phyloP scores from a whole-genome alignment of 1,284 basidiomycete species.

The Ustilago bromivora region DNA sequence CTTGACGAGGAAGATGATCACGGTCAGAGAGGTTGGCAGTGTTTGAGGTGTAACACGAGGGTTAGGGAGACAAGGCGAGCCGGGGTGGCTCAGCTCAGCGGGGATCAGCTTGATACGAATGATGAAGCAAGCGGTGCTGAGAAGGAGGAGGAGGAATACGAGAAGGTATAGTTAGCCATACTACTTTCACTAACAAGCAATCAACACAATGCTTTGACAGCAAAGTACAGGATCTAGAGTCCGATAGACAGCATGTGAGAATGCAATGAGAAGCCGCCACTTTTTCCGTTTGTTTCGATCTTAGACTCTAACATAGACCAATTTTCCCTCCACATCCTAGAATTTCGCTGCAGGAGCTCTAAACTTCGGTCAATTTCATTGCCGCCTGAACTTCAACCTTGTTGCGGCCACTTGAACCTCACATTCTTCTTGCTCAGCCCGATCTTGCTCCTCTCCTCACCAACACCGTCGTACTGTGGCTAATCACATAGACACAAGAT shows the following conservation, averaged over 20 bases:
- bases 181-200: not conserved
- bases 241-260: not conserved
- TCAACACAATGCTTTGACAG: not conserved
- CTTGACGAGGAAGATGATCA: slow-evolving; percentile 48
- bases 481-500: too few species aligned
- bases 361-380: slow-evolving; percentile 8
- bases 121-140: slow-evolving; percentile 5
- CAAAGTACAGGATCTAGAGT: not conserved
- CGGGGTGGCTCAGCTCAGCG: not conserved
- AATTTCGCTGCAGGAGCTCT: slow-evolving; percentile 7
- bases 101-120: not conserved
- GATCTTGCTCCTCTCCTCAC: not conserved
- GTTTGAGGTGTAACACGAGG: slow-evolving; percentile 60
- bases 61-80: slow-evolving; percentile 42
- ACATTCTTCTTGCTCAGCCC: not conserved
- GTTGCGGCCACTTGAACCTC: not conserved
- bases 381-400: not conserved
- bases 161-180: not conserved
- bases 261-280: not conserved
- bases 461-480: not conserved
- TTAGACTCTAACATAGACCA: not conserved
- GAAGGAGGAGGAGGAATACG: slow-evolving; percentile 7
- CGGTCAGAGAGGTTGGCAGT: slow-evolving; percentile 60
- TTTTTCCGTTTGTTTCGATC: not conserved
- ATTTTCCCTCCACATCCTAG: slow-evolving; percentile 1